These are phyloP conservation scores for Microbotryomycetes sp. DNA, from an alignment of 1,284 basidiomycete species.

Conservation along the genomic window DNA sequence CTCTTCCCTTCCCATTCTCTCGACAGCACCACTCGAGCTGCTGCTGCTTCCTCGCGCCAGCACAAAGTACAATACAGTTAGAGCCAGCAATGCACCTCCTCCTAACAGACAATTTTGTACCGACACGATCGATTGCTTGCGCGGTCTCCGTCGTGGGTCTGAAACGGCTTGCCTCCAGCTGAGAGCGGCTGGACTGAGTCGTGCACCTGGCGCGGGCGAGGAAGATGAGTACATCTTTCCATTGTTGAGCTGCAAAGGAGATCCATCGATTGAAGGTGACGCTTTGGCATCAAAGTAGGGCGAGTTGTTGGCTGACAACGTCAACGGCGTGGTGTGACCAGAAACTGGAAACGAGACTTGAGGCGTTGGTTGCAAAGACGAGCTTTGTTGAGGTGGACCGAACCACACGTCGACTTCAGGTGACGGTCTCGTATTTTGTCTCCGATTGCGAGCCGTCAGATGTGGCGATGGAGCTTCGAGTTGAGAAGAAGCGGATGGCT, in stretches of 20 bases:
- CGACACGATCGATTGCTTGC: not conserved
- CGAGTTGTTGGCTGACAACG: not conserved
- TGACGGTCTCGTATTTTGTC: not conserved
- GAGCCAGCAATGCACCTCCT: constrained; percentile 10
- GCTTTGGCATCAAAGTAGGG: not conserved
- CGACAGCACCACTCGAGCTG: constrained; percentile 11
- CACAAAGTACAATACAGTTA: constrained; percentile 12
- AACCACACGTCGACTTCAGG: constrained; percentile 23
- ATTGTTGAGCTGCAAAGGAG: not conserved
- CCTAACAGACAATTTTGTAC: not conserved
- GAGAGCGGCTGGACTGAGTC: not conserved
- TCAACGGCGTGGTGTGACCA: not conserved
- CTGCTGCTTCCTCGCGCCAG: not conserved
- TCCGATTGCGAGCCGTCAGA: constrained; percentile 11
- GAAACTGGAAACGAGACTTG: constrained; percentile 17
- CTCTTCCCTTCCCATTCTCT: constrained; percentile 23
- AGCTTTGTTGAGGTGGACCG: constrained; percentile 2
- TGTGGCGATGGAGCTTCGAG: too few relatives aligned
- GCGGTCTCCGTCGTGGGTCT: not conserved
- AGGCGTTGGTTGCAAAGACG: not conserved
- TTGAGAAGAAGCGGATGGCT: not conserved
- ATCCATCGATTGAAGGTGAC: not conserved
- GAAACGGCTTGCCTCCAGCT: not conserved
- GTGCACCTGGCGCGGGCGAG: not conserved
- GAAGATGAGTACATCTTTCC: not conserved